Conservation (phyloP, 257 asterid species). For the Primulina eburnea region DNA sequence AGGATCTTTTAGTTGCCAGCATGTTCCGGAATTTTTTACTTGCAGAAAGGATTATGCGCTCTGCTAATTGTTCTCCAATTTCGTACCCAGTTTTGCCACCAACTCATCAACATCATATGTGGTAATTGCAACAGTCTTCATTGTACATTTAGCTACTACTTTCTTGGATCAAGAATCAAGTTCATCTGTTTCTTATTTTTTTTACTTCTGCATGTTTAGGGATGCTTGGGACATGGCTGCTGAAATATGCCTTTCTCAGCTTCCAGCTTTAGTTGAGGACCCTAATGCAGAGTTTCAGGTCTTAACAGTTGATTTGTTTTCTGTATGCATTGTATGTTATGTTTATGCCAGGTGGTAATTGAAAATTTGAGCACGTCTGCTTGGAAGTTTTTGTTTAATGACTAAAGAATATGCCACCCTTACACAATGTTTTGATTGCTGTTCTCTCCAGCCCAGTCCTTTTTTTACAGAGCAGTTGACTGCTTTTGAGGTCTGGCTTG, state of each 20-base stretch:
- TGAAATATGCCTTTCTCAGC: conserved; percentile 98
- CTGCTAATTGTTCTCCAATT: conserved; percentile 97
- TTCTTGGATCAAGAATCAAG: conserved; percentile 17
- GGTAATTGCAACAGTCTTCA: conserved; percentile 46
- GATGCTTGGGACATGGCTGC: conserved; percentile 99
- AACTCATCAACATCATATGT: conserved; percentile 99
- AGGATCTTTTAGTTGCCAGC: conserved; percentile 96
- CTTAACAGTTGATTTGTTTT: conserved; percentile 6
- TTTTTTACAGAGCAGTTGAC: conserved; percentile 57
- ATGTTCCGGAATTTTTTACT: conserved; percentile 90
- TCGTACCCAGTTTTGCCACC: conserved; percentile 89
- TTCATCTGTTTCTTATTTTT: conserved; percentile 23
- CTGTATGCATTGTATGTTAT: conserved; percentile 18
- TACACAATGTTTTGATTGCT: conserved; percentile 17
- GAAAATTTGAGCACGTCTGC: neutral
- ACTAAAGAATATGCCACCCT: neutral
- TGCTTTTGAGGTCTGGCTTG: conserved; percentile 95
- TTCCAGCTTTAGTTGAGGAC: conserved; percentile 81
- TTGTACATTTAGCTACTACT: neutral
- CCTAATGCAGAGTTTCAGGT: conserved; percentile 98
- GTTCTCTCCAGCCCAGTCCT: conserved; percentile 78
- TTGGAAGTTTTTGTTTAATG: neutral
- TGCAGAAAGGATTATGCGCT: conserved; percentile 98
- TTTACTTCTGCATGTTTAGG: conserved; percentile 43
- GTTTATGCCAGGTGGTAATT: conserved; percentile 15